Conservation (phyloP, 2,329 filamentous ascomycete genomes). For the Magnaporthales sp. region DNA sequence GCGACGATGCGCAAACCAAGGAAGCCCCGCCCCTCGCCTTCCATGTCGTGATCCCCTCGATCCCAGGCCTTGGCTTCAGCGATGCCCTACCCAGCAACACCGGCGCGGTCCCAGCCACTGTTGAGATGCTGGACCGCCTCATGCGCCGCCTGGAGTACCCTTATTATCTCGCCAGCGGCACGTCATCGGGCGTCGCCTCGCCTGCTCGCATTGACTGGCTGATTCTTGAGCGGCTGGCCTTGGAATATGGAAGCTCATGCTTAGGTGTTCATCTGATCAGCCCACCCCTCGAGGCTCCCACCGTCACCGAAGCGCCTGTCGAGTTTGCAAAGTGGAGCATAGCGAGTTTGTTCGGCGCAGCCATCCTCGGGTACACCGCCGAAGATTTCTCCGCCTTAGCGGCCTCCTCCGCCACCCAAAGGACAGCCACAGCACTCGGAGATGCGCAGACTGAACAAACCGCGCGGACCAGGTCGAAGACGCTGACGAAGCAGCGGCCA, state of each 20-base stretch:
- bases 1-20: constrained; percentile 15
- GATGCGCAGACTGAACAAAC: neutral
- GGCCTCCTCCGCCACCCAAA: neutral
- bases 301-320: constrained; percentile 28
- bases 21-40: constrained; percentile 31
- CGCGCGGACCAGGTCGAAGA: neutral
- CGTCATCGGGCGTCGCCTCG: constrained; percentile 35
- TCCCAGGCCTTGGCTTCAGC: constrained; percentile 61
- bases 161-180: constrained; percentile 48
- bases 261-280: constrained; percentile 53
- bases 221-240: constrained; percentile 37
- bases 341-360: constrained; percentile 36
- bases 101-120: constrained; percentile 42
- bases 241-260: constrained; percentile 38
- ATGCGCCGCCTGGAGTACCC: constrained; percentile 54
- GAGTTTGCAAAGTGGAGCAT: constrained; percentile 48
- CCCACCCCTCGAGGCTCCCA: constrained; percentile 44
- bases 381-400: constrained; percentile 38
- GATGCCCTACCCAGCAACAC: constrained; percentile 45
- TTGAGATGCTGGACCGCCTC: constrained; percentile 44
- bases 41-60: constrained; percentile 56
- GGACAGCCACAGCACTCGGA: neutral
- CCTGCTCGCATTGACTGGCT: constrained; percentile 42
- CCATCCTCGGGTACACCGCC: constrained; percentile 46
- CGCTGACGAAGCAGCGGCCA: neutral